These are phyloP conservation scores for Dactylellina haptotyla DNA, from an alignment of 2,329 filamentous ascomycete genomes.

Conservation along the genomic window DNA sequence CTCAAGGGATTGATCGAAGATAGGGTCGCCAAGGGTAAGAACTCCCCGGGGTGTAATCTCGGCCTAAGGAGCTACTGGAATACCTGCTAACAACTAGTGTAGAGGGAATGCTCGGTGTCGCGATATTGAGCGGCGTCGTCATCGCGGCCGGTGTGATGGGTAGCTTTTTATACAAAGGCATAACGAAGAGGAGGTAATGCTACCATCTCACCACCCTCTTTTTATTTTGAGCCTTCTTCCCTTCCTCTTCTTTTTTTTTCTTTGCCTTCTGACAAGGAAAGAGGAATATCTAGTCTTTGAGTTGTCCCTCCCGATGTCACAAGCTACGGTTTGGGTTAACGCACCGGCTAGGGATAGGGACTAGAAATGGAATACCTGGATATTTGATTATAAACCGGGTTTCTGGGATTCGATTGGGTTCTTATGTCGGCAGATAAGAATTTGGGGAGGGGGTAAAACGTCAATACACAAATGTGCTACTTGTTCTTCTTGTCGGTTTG, in stretches of 20 bases:
- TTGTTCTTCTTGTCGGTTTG: conserved; percentile 33
- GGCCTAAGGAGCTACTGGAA: background rate
- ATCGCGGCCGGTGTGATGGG: conserved; percentile 93
- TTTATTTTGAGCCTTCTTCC: conserved; percentile 10
- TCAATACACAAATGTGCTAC: conserved; percentile 41
- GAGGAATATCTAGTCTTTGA: conserved; percentile 34
- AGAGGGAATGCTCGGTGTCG: conserved; percentile 91
- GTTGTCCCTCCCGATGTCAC: conserved; percentile 17
- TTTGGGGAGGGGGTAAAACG: background rate
- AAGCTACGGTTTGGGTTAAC: conserved; percentile 37
- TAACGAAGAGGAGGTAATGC: conserved; percentile 67
- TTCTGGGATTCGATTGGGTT: conserved; percentile 2
- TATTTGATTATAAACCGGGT: too few species aligned
- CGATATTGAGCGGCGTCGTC: conserved; percentile 91
- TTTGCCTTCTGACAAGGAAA: conserved; percentile 8
- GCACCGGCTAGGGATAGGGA: conserved; percentile 42
- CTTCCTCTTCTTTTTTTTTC: background rate
- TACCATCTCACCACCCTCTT: conserved; percentile 8
- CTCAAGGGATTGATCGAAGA: conserved; percentile 90
- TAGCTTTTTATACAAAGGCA: conserved; percentile 81
- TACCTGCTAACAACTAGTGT: background rate
- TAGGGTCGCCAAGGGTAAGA: conserved; percentile 78
- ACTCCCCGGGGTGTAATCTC: background rate
- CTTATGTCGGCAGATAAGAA: background rate
- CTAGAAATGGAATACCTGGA: conserved; percentile 15